Evolutionary conservation across 2,329 filamentous ascomycete genomes (phyloP).

Genomic region (Chaetothyriales sp.): DNA sequence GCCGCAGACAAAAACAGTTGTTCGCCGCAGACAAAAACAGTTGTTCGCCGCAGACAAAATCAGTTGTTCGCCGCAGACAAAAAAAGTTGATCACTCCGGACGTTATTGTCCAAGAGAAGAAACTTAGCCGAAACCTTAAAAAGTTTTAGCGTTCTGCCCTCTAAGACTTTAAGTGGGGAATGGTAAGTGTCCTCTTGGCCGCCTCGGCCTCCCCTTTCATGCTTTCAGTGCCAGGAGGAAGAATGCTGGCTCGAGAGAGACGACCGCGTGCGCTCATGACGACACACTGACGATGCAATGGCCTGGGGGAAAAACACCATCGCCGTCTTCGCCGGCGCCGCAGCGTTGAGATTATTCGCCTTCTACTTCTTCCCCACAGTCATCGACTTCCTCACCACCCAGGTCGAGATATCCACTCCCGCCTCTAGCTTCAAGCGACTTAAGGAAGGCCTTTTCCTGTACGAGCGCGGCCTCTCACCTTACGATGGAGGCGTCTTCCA

Average conservation of each 20-base stretch:
- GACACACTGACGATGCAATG: slow-evolving; percentile 26
- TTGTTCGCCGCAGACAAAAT: too few relatives aligned
- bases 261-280: neutral
- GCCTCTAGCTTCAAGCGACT: slow-evolving; percentile 98
- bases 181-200: neutral
- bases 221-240: neutral
- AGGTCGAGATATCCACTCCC: slow-evolving; percentile 92
- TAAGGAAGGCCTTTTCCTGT: slow-evolving; percentile 91
- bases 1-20: too few relatives aligned
- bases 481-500: slow-evolving; percentile 85
- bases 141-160: neutral
- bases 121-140: neutral
- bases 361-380: slow-evolving; percentile 70
- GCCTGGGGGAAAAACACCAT: slow-evolving; percentile 45
- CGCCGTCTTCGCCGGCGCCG: slow-evolving; percentile 61
- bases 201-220: neutral
- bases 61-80: too few relatives aligned
- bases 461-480: slow-evolving; percentile 88
- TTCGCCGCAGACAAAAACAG: too few relatives aligned
- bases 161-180: neutral
- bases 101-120: neutral
- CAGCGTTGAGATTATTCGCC: slow-evolving; percentile 64
- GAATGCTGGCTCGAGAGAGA: neutral
- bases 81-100: neutral
- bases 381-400: slow-evolving; percentile 70